Conservation (phyloP, 352 stramenopile species). For the Phytophthora chlamydospora region DNA sequence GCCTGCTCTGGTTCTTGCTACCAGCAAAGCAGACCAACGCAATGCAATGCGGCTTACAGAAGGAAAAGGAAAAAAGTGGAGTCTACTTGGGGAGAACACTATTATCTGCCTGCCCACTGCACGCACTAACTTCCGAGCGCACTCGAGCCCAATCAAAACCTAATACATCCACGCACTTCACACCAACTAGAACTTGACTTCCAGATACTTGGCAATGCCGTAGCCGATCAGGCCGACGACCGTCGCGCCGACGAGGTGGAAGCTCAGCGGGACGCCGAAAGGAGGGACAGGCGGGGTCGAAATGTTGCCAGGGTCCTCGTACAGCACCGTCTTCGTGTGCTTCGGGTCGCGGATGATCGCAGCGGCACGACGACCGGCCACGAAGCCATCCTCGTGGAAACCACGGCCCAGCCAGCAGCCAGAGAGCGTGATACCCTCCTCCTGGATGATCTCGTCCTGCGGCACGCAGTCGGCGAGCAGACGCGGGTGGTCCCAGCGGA, state of each 20-base stretch:
- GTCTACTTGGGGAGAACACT: conserved; percentile 22
- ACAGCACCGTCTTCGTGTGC: conserved; percentile 72
- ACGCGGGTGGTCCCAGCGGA: conserved; percentile 88
- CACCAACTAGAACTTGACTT: conserved; percentile 50
- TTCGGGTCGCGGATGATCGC: conserved; percentile 82
- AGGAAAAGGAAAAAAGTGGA: conserved; percentile 5
- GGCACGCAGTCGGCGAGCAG: conserved; percentile 83
- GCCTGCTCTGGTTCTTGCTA: not conserved
- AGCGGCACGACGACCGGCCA: conserved; percentile 75
- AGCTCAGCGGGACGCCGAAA: conserved; percentile 72
- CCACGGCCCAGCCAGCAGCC: conserved; percentile 82
- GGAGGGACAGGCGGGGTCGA: conserved; percentile 68
- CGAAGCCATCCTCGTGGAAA: conserved; percentile 90
- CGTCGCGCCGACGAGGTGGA: conserved; percentile 62
- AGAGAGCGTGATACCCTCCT: conserved; percentile 84
- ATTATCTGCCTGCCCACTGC: conserved; percentile 3
- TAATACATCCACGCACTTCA: conserved; percentile 30
- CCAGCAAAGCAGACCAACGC: not conserved
- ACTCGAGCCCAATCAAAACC: conserved; percentile 13
- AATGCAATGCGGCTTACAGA: not conserved
- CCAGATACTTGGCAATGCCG: conserved; percentile 63
- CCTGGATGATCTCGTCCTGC: conserved; percentile 88
- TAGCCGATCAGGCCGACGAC: conserved; percentile 70
- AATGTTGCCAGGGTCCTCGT: conserved; percentile 87
- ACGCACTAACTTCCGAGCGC: conserved; percentile 13